These are phyloP conservation scores for Adiantum capillusveneris DNA, from an alignment of 75 land plant genomes.

Conservation along the genomic window DNA sequence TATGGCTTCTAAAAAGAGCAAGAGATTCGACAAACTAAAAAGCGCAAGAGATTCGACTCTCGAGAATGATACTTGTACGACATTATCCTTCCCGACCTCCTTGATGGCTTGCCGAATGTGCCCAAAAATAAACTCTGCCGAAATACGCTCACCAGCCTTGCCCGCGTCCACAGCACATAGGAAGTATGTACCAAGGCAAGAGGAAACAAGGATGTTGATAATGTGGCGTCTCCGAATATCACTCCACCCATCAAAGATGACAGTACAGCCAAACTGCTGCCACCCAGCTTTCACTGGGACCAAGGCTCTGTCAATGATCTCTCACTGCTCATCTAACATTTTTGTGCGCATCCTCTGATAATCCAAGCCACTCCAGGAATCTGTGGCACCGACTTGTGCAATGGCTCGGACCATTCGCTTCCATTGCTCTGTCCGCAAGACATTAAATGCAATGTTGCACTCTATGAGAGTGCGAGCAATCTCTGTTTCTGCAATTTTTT, in stretches of 20 bases:
- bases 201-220: constrained; percentile 32
- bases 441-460: constrained; percentile 4
- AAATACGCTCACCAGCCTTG: constrained; percentile 11
- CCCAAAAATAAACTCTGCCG: too few species aligned
- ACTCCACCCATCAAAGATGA: constrained; percentile 29
- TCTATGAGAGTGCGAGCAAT: not conserved
- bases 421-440: not conserved
- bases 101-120: constrained; percentile 9
- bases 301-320: too few species aligned
- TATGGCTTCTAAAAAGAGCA: too few species aligned
- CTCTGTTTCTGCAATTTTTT: not conserved
- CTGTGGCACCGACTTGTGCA: not conserved
- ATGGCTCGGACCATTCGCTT: not conserved
- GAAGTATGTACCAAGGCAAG: constrained; percentile 20
- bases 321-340: too few species aligned
- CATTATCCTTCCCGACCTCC: constrained; percentile 45
- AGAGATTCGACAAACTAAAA: too few species aligned
- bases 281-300: constrained; percentile 12
- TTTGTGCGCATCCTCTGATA: not conserved
- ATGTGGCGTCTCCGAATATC: constrained; percentile 21
- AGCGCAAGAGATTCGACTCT: too few species aligned
- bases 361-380: not conserved
- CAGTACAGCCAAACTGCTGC: constrained; percentile 25
- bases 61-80: constrained; percentile 54
- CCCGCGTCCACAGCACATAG: constrained; percentile 29